Conservation (phyloP, 441 rosid species). For the Rhodomyrtus psidioides region DNA sequence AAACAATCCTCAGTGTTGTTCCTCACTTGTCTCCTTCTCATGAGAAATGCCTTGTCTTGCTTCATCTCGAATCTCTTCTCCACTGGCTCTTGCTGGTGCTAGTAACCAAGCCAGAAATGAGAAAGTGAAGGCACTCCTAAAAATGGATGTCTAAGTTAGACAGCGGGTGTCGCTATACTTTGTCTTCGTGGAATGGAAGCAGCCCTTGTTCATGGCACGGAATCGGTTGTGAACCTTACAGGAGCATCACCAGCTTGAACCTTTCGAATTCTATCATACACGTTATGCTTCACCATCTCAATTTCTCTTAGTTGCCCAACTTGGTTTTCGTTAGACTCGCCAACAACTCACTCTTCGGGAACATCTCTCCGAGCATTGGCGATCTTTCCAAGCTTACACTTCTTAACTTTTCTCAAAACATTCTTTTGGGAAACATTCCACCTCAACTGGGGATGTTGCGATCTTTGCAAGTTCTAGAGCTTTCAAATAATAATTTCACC, state of each 20-base stretch:
- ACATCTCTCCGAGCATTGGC: no score
- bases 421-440: no score
- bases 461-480: no score
- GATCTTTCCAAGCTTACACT: no score
- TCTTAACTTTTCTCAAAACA: no score
- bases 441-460: no score
- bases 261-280: background rate
- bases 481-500: no score
- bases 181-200: background rate
- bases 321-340: background rate
- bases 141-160: background rate
- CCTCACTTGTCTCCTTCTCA: no score
- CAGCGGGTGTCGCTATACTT: background rate
- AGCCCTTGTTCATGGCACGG: background rate
- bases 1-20: no score
- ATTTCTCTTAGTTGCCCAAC: background rate
- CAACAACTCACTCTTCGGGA: no score
- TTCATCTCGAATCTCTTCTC: background rate
- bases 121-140: background rate
- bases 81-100: background rate
- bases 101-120: background rate
- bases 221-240: fast-evolving
- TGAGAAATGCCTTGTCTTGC: background rate
- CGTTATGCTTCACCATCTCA: background rate
- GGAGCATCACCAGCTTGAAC: background rate